Evolutionary conservation across 1,284 basidiomycete genomes (phyloP).

Genomic region (Clitocybe nebularis): DNA sequence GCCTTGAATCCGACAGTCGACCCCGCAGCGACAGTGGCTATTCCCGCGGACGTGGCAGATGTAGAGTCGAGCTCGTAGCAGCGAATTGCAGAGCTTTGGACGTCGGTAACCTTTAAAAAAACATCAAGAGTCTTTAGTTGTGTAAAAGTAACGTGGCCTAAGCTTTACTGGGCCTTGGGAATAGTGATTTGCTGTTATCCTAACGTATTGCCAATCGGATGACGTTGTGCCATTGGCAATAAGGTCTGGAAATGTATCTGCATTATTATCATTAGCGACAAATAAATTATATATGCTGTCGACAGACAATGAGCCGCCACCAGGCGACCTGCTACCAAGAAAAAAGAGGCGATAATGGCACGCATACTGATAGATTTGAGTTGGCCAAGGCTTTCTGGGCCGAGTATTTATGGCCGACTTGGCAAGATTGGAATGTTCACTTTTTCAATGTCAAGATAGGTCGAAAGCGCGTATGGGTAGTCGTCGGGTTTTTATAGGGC

Average conservation of each 20-base stretch:
- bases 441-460: not conserved
- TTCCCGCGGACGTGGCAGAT: conserved; percentile 31
- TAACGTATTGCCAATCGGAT: conserved; percentile 39
- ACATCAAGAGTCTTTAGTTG: conserved; percentile 20
- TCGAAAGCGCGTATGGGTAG: conserved; percentile 7
- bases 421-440: not conserved
- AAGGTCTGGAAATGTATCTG: conserved; percentile 34
- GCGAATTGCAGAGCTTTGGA: conserved; percentile 38
- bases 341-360: conserved; percentile 1
- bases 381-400: not conserved
- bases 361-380: conserved; percentile 4
- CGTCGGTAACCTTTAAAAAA: conserved; percentile 36
- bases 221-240: conserved; percentile 28
- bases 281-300: not conserved
- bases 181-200: conserved; percentile 41
- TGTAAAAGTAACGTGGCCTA: not conserved
- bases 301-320: conserved; percentile 17
- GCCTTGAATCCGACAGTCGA: conserved; percentile 32
- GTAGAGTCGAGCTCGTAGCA: conserved; percentile 41
- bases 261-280: too few species aligned
- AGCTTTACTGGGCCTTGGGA: conserved; percentile 33
- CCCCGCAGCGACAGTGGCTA: conserved; percentile 39
- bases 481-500: conserved; percentile 10
- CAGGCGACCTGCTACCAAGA: conserved; percentile 8
- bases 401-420: not conserved